These are phyloP conservation scores for Hypoxylon sp. DNA, from an alignment of 2,329 filamentous ascomycete species.

Conservation along the genomic window DNA sequence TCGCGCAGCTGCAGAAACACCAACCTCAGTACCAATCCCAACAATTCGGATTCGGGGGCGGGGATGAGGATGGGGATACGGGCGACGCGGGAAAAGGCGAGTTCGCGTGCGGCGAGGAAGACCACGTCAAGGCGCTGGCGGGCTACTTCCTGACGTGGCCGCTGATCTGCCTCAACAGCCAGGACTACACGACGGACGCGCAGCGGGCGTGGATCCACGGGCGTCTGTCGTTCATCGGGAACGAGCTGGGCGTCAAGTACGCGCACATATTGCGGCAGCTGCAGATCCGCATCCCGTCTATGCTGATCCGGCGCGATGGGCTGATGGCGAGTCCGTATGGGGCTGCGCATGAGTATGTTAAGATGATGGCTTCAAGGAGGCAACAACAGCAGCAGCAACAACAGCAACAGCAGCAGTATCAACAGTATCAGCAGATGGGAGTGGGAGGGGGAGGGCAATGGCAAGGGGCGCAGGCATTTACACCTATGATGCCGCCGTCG, in stretches of 20 bases:
- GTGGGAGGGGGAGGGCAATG: neutral
- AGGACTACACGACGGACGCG: conserved; percentile 72
- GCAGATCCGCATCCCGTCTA: conserved; percentile 72
- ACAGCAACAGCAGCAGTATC: neutral
- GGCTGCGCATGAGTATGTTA: conserved; percentile 61
- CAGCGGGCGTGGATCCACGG: conserved; percentile 71
- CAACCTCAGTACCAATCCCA: conserved; percentile 43
- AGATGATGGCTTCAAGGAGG: conserved; percentile 53
- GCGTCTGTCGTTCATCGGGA: conserved; percentile 68
- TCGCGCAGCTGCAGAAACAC: neutral
- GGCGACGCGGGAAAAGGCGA: conserved; percentile 57
- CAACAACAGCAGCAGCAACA: neutral
- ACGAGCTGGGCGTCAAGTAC: conserved; percentile 71
- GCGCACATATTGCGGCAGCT: conserved; percentile 70
- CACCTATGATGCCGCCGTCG: neutral
- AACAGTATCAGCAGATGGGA: conserved; percentile 12
- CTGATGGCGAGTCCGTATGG: conserved; percentile 63
- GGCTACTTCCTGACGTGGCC: conserved; percentile 75
- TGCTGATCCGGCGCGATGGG: conserved; percentile 71
- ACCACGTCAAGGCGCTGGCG: conserved; percentile 67
- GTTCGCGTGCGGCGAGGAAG: conserved; percentile 67
- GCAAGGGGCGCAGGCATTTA: neutral
- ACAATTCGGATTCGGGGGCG: no score
- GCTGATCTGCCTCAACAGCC: conserved; percentile 66
- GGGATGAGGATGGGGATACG: no score